These are phyloP conservation scores for Penstemon barbatus DNA, from an alignment of 257 asterid species.

Conservation along the genomic window DNA sequence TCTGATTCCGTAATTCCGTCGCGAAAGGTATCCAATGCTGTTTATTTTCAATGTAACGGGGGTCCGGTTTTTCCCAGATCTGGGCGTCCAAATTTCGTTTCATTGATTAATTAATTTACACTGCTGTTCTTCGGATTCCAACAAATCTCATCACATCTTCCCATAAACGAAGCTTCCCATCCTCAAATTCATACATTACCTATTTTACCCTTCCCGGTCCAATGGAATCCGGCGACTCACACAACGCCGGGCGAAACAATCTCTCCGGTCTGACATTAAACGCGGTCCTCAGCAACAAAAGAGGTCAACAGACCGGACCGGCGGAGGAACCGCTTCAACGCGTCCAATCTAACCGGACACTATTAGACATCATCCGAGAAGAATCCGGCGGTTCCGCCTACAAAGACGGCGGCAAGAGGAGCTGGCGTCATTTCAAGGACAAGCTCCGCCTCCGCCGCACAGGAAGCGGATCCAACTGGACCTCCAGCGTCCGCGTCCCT, in stretches of 20 bases:
- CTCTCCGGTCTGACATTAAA: slow-evolving; percentile 39
- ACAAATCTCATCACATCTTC: slow-evolving; percentile 32
- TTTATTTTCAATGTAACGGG: background rate
- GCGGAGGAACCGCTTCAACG: slow-evolving; percentile 34
- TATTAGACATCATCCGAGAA: slow-evolving; percentile 63
- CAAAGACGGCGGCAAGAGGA: slow-evolving; percentile 31
- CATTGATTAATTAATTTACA: background rate
- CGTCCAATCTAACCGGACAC: slow-evolving; percentile 48
- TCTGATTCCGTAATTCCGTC: background rate
- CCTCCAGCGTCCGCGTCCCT: slow-evolving; percentile 61
- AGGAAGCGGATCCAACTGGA: slow-evolving; percentile 53
- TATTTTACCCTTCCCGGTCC: background rate
- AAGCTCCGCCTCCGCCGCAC: slow-evolving; percentile 53
- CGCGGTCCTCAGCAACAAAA: slow-evolving; percentile 40
- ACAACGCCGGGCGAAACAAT: slow-evolving; percentile 37
- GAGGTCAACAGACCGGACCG: slow-evolving; percentile 17
- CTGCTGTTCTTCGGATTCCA: slow-evolving; percentile 25
- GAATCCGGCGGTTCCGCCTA: slow-evolving; percentile 45
- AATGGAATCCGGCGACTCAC: slow-evolving; percentile 38
- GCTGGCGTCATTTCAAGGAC: slow-evolving; percentile 62
- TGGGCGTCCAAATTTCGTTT: background rate
- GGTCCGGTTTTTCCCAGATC: background rate
- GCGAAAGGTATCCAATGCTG: background rate
- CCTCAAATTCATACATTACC: slow-evolving; percentile 24
- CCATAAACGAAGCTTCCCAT: slow-evolving; percentile 37